A percentile compares a stretch with the other conserved stretches of the same genome.
Evolutionary conservation across 2,329 filamentous ascomycete genomes (phyloP).

Genomic region (Drechslerella dactyloides): DNA sequence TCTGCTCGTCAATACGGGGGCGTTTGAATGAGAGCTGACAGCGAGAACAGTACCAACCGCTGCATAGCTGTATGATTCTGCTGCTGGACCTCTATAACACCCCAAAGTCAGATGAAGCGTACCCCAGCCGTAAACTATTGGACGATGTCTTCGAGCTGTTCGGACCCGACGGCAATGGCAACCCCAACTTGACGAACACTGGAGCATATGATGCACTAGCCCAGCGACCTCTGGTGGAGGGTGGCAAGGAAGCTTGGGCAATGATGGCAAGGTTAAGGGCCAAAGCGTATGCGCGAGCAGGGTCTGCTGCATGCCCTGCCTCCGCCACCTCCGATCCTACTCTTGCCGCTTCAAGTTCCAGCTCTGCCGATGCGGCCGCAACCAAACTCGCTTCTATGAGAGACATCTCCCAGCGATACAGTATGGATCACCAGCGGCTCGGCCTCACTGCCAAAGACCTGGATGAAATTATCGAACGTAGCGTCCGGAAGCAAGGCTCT

Average conservation of each 20-base stretch:
- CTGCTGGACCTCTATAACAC: constrained; percentile 53
- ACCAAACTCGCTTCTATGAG: constrained; percentile 16
- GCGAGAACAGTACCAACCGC: constrained; percentile 52
- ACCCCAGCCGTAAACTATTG: constrained; percentile 50
- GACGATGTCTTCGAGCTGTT: constrained; percentile 55
- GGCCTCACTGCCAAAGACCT: constrained; percentile 41
- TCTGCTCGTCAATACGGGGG: background rate
- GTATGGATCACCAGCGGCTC: background rate
- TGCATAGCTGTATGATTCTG: constrained; percentile 55
- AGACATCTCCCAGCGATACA: background rate
- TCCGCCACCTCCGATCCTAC: background rate
- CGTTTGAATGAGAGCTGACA: background rate
- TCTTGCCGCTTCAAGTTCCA: constrained; percentile 11
- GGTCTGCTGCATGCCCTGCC: constrained; percentile 1
- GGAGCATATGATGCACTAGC: constrained; percentile 48
- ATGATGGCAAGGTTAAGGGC: constrained; percentile 53
- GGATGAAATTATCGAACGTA: constrained; percentile 48
- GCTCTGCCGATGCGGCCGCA: constrained; percentile 8
- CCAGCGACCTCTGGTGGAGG: constrained; percentile 52
- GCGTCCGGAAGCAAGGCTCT: constrained; percentile 28
- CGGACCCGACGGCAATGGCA: constrained; percentile 52
- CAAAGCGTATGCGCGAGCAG: constrained; percentile 51
- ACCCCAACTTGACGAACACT: constrained; percentile 24
- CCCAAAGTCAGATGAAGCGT: constrained; percentile 51
- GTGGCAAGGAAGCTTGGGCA: constrained; percentile 53